phyloP scores from a whole-genome alignment of 2,329 filamentous ascomycete species.

The Dichotomopilus funicola region DNA sequence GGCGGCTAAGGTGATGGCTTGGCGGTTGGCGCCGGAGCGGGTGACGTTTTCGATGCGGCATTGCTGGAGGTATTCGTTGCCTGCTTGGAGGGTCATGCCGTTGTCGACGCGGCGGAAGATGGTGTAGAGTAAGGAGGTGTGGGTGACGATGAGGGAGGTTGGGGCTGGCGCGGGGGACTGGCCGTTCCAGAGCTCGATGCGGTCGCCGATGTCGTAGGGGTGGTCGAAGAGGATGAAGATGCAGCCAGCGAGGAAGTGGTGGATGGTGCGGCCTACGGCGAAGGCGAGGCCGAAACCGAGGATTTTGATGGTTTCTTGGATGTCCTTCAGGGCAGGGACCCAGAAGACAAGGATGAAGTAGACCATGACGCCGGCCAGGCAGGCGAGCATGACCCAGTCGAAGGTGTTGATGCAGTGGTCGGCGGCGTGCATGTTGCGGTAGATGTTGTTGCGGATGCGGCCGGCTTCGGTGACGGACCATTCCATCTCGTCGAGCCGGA shows the following conservation, averaged over 20 bases:
- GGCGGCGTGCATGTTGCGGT: slow-evolving; percentile 24
- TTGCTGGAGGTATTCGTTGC: slow-evolving; percentile 61
- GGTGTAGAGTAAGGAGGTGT: slow-evolving; percentile 31
- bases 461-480: slow-evolving; percentile 26
- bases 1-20: slow-evolving; percentile 58
- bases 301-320: slow-evolving; percentile 24
- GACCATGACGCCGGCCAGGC: slow-evolving; percentile 23
- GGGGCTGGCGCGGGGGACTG: slow-evolving; percentile 9
- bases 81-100: slow-evolving; percentile 27
- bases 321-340: slow-evolving; percentile 26
- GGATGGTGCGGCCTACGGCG: slow-evolving; percentile 66
- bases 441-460: slow-evolving; percentile 24
- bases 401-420: slow-evolving; percentile 29
- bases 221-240: slow-evolving; percentile 71
- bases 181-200: slow-evolving; percentile 53
- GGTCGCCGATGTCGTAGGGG: slow-evolving; percentile 66
- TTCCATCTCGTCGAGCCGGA: slow-evolving; percentile 27
- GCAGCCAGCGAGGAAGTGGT: slow-evolving; percentile 63
- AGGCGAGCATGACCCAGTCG: slow-evolving; percentile 25
- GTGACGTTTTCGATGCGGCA: slow-evolving; percentile 67
- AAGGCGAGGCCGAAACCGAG: slow-evolving; percentile 51
- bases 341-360: slow-evolving; percentile 26
- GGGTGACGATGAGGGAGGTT: slow-evolving; percentile 24
- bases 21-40: slow-evolving; percentile 59
- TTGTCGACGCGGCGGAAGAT: slow-evolving; percentile 30